Conservation (phyloP, 2,329 filamentous ascomycete genomes). For the Botrytis fragariae region DNA sequence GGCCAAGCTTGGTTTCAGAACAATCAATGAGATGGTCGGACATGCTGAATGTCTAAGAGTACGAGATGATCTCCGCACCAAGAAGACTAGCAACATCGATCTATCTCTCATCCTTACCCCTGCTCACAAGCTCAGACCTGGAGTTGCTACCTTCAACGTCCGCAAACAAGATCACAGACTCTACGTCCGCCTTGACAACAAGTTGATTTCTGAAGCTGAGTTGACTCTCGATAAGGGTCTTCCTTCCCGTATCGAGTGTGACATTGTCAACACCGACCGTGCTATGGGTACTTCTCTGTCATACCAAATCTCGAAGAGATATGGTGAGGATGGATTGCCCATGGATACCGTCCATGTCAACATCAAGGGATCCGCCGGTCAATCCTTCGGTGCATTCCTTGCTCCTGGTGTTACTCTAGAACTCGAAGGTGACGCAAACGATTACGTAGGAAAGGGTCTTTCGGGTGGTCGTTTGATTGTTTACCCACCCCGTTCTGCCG, state of each 20-base stretch:
- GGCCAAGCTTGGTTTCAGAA: constrained; percentile 91
- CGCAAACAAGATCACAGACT: constrained; percentile 96
- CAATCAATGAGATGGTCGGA: constrained; percentile 97
- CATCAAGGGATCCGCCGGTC: constrained; percentile 92
- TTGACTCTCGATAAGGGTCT: constrained; percentile 91
- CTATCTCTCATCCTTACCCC: constrained; percentile 89
- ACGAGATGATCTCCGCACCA: constrained; percentile 80
- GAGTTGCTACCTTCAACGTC: constrained; percentile 95
- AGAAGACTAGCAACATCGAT: constrained; percentile 91
- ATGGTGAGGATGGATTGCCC: constrained; percentile 83
- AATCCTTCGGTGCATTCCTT: constrained; percentile 93
- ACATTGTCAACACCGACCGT: constrained; percentile 95
- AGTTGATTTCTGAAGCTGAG: constrained; percentile 93
- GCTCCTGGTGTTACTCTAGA: constrained; percentile 92
- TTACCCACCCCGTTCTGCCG: constrained; percentile 84
- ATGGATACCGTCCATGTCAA: constrained; percentile 95
- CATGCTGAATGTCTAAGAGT: constrained; percentile 83
- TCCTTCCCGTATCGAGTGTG: constrained; percentile 89
- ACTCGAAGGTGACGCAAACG: constrained; percentile 92
- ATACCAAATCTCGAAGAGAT: constrained; percentile 92
- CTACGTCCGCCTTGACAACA: constrained; percentile 91
- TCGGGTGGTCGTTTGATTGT: constrained; percentile 91
- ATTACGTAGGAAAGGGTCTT: constrained; percentile 94
- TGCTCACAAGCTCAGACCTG: constrained; percentile 91
- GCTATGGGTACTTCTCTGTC: constrained; percentile 90